Evolutionary conservation across 345 rosid species (phyloP).

Genomic region (Turnera subulata): DNA sequence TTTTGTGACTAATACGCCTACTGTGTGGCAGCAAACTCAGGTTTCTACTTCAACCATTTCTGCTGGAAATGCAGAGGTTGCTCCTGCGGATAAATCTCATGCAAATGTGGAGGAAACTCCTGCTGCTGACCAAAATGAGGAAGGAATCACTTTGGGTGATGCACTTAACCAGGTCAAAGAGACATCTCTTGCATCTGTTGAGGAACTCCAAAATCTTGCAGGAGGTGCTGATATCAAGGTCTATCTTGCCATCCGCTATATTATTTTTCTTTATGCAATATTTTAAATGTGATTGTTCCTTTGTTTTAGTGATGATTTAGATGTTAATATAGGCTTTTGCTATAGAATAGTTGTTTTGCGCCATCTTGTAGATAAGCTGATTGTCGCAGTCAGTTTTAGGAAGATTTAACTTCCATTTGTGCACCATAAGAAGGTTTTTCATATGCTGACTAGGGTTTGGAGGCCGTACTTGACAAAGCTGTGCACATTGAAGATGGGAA

Average conservation of each 20-base stretch:
- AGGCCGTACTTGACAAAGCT: slow-evolving; percentile 97
- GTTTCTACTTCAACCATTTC: slow-evolving; percentile 50
- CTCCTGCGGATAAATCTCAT: slow-evolving; percentile 42
- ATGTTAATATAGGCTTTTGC: too few species aligned
- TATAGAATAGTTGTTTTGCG: too few species aligned
- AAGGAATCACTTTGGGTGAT: slow-evolving; percentile 72
- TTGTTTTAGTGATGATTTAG: too few species aligned
- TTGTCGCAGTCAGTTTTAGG: too few species aligned
- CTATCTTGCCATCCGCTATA: slow-evolving; percentile 1
- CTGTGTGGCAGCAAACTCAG: slow-evolving; percentile 44
- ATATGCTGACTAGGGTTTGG: slow-evolving; percentile 67
- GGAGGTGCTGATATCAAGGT: slow-evolving; percentile 99
- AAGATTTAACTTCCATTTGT: neutral
- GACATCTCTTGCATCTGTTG: slow-evolving; percentile 78
- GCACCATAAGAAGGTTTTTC: slow-evolving; percentile 7
- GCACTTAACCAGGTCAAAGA: slow-evolving; percentile 76
- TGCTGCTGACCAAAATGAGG: slow-evolving; percentile 49
- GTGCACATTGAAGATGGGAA: slow-evolving; percentile 96
- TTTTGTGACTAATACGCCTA: slow-evolving; percentile 14
- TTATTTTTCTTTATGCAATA: neutral
- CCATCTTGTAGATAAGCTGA: too few species aligned
- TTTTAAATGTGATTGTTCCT: too few species aligned
- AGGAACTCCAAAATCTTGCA: slow-evolving; percentile 93
- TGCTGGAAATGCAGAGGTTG: slow-evolving; percentile 42
- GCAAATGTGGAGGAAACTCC: slow-evolving; percentile 48